These are phyloP conservation scores for Geotrichum carabidarum DNA, from an alignment of 1,139 yeast genomes.

Conservation along the genomic window DNA sequence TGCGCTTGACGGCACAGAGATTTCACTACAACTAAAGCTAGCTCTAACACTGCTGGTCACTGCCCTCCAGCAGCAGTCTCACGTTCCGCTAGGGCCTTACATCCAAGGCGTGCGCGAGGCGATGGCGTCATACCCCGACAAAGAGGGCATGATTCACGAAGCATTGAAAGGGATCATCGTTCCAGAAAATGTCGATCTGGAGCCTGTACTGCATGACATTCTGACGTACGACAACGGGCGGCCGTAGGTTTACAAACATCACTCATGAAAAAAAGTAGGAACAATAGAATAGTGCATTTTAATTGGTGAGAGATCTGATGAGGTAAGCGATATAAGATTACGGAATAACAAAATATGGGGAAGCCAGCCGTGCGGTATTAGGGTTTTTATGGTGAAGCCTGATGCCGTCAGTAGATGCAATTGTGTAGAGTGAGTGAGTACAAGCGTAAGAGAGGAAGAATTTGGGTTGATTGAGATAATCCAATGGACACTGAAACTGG, in stretches of 20 bases:
- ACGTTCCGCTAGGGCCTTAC: constrained; percentile 24
- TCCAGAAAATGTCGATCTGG: constrained; percentile 30
- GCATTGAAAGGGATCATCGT: constrained; percentile 29
- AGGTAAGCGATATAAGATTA: not conserved
- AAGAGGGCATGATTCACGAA: constrained; percentile 18
- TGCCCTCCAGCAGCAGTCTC: constrained; percentile 27
- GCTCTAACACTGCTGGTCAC: constrained; percentile 28
- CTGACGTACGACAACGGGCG: constrained; percentile 15
- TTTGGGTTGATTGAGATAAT: not conserved
- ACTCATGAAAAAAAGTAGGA: no score
- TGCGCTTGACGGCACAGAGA: constrained; percentile 16
- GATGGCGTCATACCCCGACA: constrained; percentile 20
- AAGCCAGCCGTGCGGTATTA: not conserved
- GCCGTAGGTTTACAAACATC: no score
- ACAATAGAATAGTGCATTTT: no score
- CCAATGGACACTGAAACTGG: no score
- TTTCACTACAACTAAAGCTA: constrained; percentile 26
- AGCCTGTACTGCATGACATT: constrained; percentile 27
- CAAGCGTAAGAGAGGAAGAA: no score
- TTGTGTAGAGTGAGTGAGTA: no score
- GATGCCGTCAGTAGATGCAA: no score
- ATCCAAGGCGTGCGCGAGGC: constrained; percentile 27
- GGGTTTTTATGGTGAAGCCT: not conserved
- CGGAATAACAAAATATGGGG: not conserved
- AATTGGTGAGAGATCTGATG: not conserved